Conservation (phyloP, 2,329 filamentous ascomycete species). For the Neofusicoccum umdonicola region DNA sequence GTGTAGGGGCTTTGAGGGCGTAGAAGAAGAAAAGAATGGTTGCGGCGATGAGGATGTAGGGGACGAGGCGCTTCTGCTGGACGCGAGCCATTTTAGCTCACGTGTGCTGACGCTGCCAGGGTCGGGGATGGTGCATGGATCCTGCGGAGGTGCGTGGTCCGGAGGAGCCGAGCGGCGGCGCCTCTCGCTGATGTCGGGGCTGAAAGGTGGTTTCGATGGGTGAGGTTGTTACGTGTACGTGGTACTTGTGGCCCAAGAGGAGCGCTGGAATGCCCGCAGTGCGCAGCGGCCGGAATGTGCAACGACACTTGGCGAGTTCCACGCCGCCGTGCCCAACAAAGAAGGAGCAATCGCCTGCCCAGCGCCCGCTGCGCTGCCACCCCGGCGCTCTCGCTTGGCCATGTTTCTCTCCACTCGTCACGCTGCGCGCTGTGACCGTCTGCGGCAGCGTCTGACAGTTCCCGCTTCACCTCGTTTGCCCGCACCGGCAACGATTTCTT, state of each 20-base stretch:
- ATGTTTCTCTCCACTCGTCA: too few species aligned
- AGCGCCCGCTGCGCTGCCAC: too few species aligned
- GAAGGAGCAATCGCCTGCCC: not conserved
- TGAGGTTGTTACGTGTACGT: not conserved
- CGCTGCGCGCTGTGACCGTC: too few species aligned
- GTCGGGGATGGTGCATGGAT: not conserved
- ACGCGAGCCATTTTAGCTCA: conserved; percentile 36
- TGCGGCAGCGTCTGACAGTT: too few species aligned
- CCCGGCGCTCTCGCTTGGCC: too few species aligned
- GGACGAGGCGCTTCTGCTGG: conserved; percentile 31
- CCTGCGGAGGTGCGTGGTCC: not conserved
- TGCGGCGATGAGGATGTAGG: conserved; percentile 35
- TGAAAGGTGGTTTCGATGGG: too few species aligned
- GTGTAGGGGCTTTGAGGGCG: conserved; percentile 32
- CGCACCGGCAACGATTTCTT: too few species aligned
- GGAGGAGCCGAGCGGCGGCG: not conserved
- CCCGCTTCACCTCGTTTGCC: too few species aligned
- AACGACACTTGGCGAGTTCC: conserved; percentile 1
- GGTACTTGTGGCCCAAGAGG: not conserved
- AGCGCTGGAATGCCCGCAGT: not conserved
- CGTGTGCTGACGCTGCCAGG: not conserved
- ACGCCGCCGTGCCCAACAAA: not conserved
- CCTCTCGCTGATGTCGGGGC: not conserved
- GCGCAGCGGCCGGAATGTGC: not conserved
- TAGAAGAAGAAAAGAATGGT: conserved; percentile 38